phyloP scores from a whole-genome alignment of 179 eudicot species.

The Spergularia azorica region DNA sequence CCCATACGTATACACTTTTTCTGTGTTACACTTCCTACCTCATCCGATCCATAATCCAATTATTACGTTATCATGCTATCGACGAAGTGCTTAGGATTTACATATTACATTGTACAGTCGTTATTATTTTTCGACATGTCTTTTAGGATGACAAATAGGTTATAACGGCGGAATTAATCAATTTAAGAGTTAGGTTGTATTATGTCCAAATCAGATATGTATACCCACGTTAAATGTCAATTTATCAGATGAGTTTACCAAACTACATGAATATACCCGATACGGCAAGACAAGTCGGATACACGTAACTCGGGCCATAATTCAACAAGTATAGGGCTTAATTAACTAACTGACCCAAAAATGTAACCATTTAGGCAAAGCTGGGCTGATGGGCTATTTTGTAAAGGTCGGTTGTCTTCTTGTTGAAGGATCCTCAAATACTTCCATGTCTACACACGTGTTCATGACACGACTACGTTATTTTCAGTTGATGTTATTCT shows the following conservation, averaged over 20 bases:
- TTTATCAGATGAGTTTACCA: not conserved
- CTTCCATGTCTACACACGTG: not conserved
- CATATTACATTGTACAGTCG: too few species aligned
- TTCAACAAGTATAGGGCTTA: not conserved
- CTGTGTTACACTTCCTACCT: too few species aligned
- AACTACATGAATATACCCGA: not conserved
- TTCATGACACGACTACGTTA: constrained; percentile 5
- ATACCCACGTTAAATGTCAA: too few species aligned
- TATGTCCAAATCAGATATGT: too few species aligned
- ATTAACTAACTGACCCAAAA: not conserved
- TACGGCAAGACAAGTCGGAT: not conserved
- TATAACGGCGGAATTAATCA: too few species aligned
- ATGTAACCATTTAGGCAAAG: not conserved
- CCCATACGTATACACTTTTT: not conserved
- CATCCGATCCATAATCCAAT: too few species aligned
- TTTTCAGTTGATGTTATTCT: too few species aligned
- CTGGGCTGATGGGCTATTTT: not conserved
- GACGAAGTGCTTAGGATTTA: too few species aligned
- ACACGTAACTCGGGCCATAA: constrained; percentile 5
- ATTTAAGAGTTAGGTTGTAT: too few species aligned
- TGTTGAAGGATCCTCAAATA: not conserved
- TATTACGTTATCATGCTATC: too few species aligned
- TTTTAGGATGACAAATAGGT: constrained; percentile 4
- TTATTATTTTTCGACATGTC: too few species aligned
- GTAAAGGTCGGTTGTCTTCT: not conserved